Base-by-base conservation (phyloP, 306 rosid genomes). In the Vigna nakashimae region DNA sequence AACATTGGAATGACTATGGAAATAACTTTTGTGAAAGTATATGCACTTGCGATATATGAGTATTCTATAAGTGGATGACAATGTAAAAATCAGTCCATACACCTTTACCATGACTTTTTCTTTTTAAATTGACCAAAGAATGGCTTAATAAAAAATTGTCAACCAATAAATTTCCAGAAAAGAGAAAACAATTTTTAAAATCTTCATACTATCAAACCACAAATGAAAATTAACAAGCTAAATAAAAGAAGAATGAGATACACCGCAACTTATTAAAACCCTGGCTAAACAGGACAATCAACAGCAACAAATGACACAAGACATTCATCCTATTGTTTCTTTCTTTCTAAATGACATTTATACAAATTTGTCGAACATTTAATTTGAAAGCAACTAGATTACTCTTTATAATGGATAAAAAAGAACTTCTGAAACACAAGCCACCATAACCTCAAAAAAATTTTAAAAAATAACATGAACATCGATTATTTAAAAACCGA, bases 241-340 rank as follows among this genome's bases (percentile, higher is more conserved):
- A 26, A 67, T 9, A 24, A 10, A 56, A 12, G 0, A 40, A 40
- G 43, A 42, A 10, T 5, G n/a, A 20, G n/a, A 22, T 17, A 28
- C 65, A 13, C 3, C 30, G 10, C 18, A 18, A 55, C 30, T 48
- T 30, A 69, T 26, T 26, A 69, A 10, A 46, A 18, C 58, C 75
- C 38, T 30, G 36, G 49, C 59, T 7, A 58, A 20, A 46, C 18
- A 42, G 20, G 74, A 55, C 22, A 77, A 17, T 20, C 62, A 63
- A 42, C 17, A 49, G 73, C 6, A 17, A 40, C 38, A 64, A 40
- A 51, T 79, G 58, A 72, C 43, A 30, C 4, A 26, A 77, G 42
- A 40, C 14, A 52, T 38, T 18, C 17, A 22, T 40, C 11, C 30
- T 15, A 6, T 13, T 26, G 11, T 10, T 24, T 63, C 1, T 16